Evolutionary conservation across 1,284 basidiomycete genomes (phyloP).

Genomic region (Ustilago cynodontis): DNA sequence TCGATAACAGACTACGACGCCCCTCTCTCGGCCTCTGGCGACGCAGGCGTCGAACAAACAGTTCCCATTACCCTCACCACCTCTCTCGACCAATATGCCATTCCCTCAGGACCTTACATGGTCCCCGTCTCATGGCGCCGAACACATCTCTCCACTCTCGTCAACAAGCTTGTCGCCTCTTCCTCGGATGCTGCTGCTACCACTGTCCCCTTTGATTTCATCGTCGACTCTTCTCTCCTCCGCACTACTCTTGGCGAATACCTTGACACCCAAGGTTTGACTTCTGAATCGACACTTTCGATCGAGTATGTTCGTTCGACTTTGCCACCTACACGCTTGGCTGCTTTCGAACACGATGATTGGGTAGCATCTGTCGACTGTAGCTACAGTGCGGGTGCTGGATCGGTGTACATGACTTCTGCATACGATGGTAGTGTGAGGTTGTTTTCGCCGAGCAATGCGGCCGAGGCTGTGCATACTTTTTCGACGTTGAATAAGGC

Average conservation of each 20-base stretch:
- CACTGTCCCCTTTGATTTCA: constrained; percentile 92
- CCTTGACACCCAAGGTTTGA: constrained; percentile 78
- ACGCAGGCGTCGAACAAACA: constrained; percentile 19
- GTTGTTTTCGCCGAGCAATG: constrained; percentile 49
- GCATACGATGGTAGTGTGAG: constrained; percentile 69
- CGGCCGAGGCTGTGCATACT: constrained; percentile 48
- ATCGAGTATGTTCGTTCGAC: constrained; percentile 94
- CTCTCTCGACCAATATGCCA: constrained; percentile 75
- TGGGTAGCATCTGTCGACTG: constrained; percentile 87
- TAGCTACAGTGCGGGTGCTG: not conserved
- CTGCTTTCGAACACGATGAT: constrained; percentile 87
- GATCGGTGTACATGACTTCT: constrained; percentile 66
- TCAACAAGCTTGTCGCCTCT: constrained; percentile 86
- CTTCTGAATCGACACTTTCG: constrained; percentile 86
- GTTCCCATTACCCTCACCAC: constrained; percentile 60
- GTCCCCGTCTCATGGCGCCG: constrained; percentile 90
- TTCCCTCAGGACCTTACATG: constrained; percentile 93
- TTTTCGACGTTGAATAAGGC: constrained; percentile 55
- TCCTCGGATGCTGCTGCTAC: constrained; percentile 26
- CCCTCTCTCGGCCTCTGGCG: not conserved
- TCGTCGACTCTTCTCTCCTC: constrained; percentile 82
- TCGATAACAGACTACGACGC: constrained; percentile 35
- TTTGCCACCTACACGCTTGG: constrained; percentile 86
- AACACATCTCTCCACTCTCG: constrained; percentile 95
- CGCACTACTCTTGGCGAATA: constrained; percentile 81